Base-by-base conservation (phyloP, 148 eudicot species). In the Gaultheria prostrata region DNA sequence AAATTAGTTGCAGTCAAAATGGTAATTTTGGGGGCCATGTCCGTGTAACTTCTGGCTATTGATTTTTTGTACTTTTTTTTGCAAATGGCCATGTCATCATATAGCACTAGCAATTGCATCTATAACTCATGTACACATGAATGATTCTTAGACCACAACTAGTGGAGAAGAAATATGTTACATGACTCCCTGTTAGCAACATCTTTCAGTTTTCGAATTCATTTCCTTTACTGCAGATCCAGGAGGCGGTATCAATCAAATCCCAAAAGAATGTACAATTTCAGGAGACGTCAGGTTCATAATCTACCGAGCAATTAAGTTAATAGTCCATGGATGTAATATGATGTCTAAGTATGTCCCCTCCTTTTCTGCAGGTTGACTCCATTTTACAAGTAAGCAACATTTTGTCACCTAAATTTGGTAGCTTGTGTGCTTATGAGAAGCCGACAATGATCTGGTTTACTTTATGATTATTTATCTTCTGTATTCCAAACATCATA, bases 241-340 rank as follows among this genome's bases (percentile, higher is more conserved):
- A 50, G 99, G 98, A 76, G 99, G 98, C 46, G 97, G 99, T 43
- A 88, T 90, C 83, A 97, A 97, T 87, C 99, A 97, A 89, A 97
- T 97, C 82, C 97, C 99, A 48, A 89, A 87, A 53, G 96, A 97
- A 72, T 97, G 99, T 85, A 88, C 91, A 50, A 69, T 97, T 63
- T 94, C 90, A 53, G 99, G 99, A 80, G 99, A 97, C 87, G 96
- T 97, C 89, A 97, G 99, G 99, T 93, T 80, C 56, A 18, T 70
- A 59, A 51, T 76, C 80, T 77, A 83, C 70, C 48, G 53, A 35
- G 32, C 12, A 43, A 81, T 8, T 85, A 51, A 49, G 77, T 33
- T 57, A 50, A 7, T 17, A n/a, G 83, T 30, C 53, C 50, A 72
- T 48, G 65, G 28, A 24, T 75, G 15, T 59, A 32, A 39, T 77